Base-by-base conservation (phyloP, 306 rosid species). In the Pachyrhizus erosus region DNA sequence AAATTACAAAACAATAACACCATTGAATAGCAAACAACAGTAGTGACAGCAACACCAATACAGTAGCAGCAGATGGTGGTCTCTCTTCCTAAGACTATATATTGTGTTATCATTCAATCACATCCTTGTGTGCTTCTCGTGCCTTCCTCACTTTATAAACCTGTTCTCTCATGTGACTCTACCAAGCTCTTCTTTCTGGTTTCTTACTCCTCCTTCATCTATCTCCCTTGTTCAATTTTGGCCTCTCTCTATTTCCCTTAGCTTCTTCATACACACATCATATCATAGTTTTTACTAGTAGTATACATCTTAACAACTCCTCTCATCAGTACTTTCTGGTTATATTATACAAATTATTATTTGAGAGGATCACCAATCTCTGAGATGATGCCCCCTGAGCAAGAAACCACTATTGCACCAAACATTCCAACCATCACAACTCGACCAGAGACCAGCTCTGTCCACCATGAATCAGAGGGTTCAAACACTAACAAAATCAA, bases 311-410 rank as follows among this genome's bases (percentile, higher is more conserved):
- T 58, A 14, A 7, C 18, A 65, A 17, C 45, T 64, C 70, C 31
- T 64, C 20, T 58, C 66, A 24, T 10, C 13, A 12, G n/a, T 58
- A 4, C 37, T 26, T 60, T 26, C 39, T 54, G 61, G 15, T 7
- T 8, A 0, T 5, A 49, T 49, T 15, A 15, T 7, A 52, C 23
- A 52, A 9, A 51, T 3, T 61, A 5, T 61, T 61, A 13, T 65
- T 45, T 65, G 1, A 67, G 29, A 37, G 24, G 27, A 42, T 42
- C 31, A 21, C 21, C 21, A 12, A 69, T 11, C 13, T 61, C 20
- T 71, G 29, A 82, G 75, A 93, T 93, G 96, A 93, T 91, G 92
- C 96, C 97, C 62, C 96, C 96, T 17, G 91, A 87, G 87, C 97
- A 91, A 83, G 94, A 93, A 85, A 90, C 89, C 31, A 66, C 34